Evolutionary conservation across 2,329 filamentous ascomycete species (phyloP), one percentile per base, ranked within the genome.

Genomic region (Periconia macrospinosa): DNA sequence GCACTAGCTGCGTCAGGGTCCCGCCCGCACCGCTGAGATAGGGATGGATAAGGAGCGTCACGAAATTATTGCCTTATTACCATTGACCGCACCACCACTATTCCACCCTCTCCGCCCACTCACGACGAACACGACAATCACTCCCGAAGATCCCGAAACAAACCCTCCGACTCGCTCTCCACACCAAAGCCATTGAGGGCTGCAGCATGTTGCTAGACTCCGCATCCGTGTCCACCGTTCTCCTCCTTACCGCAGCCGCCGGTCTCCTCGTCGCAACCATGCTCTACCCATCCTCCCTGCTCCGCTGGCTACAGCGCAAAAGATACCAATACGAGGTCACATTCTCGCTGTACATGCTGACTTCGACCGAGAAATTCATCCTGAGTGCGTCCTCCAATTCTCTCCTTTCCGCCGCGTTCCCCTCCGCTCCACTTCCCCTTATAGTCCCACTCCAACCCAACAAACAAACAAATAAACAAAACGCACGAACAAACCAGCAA

Each of bases 261-360:
- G 69, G 74, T 52, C 70, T 79, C 55, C 64, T 76, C 67, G 57
- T 78, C 64, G 72, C 73, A 67, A 62, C 73, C 41, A 76, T 79
- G 67, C 68, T 79, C 40, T 78, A 78, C 56, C 75, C 83, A 11
- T 78, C 80, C 23, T 76, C 77, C 30, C 72, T 95, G 66, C 84
- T 90, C 61, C 87, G 88, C 75, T 97, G 92, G 91, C 82, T 97
- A 63, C 87, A 92, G 76, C 85, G 92, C 76, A 99, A 99, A 83
- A 87, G 92, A 74, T 97, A 97, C 81, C 94, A 97, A 81, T 92
- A 97, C 73, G 94, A 99, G 79, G 93, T 97, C 74, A 97, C 93
- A 13, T 94, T 95, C 76, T 89, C 90, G 56, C 84, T 97, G 23
- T 97, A 99, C 82, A 97, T 99, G 90, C 88, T 97, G 66, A 97